Evolutionary conservation across 2,329 filamentous ascomycete genomes (phyloP).

Genomic region (Orbilia brochopaga): DNA sequence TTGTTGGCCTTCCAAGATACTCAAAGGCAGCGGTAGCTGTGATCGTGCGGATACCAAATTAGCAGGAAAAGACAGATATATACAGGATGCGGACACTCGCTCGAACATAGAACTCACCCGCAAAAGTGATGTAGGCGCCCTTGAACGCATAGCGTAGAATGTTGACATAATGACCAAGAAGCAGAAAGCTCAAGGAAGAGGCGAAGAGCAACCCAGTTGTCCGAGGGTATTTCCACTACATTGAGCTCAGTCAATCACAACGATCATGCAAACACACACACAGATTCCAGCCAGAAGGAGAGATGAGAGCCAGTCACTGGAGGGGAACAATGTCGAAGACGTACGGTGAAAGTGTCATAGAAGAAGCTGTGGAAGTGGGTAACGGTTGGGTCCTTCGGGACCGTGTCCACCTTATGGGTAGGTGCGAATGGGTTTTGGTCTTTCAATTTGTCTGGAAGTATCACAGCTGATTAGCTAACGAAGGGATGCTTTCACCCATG

Average conservation of each 20-base stretch:
- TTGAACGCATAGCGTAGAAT: constrained; percentile 70
- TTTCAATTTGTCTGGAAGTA: constrained; percentile 29
- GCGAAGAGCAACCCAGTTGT: constrained; percentile 71
- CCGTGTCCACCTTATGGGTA: not conserved
- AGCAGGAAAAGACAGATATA: constrained; percentile 2
- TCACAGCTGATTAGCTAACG: not conserved
- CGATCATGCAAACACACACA: not conserved
- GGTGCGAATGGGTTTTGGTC: constrained; percentile 30
- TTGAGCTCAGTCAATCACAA: not conserved
- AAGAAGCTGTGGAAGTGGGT: constrained; percentile 73
- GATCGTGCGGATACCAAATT: constrained; percentile 4
- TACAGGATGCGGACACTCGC: no score
- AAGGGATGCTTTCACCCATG: not conserved
- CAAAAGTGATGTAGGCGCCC: constrained; percentile 63
- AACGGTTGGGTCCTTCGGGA: constrained; percentile 32
- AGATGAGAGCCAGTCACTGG: not conserved
- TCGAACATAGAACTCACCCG: constrained; percentile 44
- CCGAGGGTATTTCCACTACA: constrained; percentile 60
- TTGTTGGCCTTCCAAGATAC: constrained; percentile 66
- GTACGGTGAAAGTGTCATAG: constrained; percentile 72
- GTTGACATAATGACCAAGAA: constrained; percentile 72
- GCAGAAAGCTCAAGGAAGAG: constrained; percentile 64
- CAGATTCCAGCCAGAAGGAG: no score
- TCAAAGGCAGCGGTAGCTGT: constrained; percentile 59
- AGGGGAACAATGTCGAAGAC: constrained; percentile 55